Evolutionary conservation across 352 stramenopile species (phyloP).

Genomic region (Aphanomyces stellatus): DNA sequence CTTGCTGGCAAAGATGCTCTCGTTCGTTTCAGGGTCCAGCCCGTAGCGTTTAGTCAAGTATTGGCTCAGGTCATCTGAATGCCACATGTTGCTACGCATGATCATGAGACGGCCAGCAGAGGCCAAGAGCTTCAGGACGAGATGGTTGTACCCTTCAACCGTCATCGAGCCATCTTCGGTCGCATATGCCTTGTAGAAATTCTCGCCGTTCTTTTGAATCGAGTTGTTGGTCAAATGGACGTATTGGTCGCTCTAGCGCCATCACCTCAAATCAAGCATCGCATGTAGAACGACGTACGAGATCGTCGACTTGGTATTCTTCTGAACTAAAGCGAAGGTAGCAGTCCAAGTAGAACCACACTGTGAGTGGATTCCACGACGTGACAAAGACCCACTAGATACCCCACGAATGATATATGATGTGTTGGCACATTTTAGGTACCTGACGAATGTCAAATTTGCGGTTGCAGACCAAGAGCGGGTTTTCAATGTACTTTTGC

Average conservation of each 20-base stretch:
- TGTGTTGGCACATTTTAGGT: too few relatives aligned
- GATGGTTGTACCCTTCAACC: conserved; percentile 23
- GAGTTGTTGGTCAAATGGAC: conserved; percentile 93
- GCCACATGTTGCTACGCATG: conserved; percentile 48
- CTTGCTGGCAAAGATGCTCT: conserved; percentile 28
- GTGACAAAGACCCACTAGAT: conserved; percentile 90
- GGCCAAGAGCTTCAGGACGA: conserved; percentile 22
- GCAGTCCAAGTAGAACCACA: conserved; percentile 89
- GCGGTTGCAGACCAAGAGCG: conserved; percentile 70
- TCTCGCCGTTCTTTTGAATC: conserved; percentile 88
- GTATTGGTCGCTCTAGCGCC: conserved; percentile 56
- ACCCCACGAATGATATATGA: too few relatives aligned
- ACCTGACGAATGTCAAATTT: conserved; percentile 89
- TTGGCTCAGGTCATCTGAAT: conserved; percentile 65
- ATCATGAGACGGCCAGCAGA: not conserved
- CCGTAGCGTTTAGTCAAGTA: conserved; percentile 27
- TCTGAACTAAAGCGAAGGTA: conserved; percentile 89
- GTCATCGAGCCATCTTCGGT: conserved; percentile 51
- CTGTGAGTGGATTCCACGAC: conserved; percentile 88
- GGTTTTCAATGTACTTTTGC: conserved; percentile 88
- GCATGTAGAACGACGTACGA: conserved; percentile 11
- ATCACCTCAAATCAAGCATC: not conserved
- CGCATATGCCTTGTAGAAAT: conserved; percentile 75
- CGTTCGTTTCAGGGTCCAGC: conserved; percentile 22
- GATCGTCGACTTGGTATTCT: conserved; percentile 66